Percentiles rank a stretch among this genome's conserved stretches.
These are phyloP conservation scores for Phalaenopsis hybrid DNA, from an alignment of 116 monocot genomes.

Conservation along the genomic window DNA sequence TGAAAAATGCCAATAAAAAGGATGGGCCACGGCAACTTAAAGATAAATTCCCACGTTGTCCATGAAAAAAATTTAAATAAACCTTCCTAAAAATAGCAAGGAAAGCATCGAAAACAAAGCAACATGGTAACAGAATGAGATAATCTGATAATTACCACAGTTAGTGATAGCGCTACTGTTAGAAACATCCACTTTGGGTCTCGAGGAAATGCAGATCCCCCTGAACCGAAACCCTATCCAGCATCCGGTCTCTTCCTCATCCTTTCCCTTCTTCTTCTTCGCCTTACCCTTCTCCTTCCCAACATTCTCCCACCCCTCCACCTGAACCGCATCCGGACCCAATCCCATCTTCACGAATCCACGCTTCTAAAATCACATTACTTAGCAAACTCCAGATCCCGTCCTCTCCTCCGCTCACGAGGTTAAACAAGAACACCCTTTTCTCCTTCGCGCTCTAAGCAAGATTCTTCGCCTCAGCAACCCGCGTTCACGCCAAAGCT, in stretches of 20 bases:
- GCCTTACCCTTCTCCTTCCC: constrained; percentile 33
- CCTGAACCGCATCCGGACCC: constrained; percentile 26
- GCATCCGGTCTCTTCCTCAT: constrained; percentile 41
- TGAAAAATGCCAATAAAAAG: background rate
- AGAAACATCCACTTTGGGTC: constrained; percentile 75
- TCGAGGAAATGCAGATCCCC: constrained; percentile 54
- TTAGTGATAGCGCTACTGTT: constrained; percentile 55
- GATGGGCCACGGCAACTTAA: background rate
- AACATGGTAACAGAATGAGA: background rate
- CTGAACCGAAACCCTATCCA: constrained; percentile 53
- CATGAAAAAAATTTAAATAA: background rate
- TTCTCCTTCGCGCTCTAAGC: background rate
- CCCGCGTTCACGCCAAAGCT: background rate
- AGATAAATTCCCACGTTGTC: background rate
- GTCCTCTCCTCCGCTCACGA: background rate
- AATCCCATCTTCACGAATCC: constrained; percentile 33
- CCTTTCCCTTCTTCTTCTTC: constrained; percentile 12
- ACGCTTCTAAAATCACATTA: background rate
- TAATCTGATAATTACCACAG: constrained; percentile 33
- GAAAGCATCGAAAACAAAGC: background rate
- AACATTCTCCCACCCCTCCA: constrained; percentile 34
- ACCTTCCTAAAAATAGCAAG: background rate
- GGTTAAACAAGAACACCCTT: background rate
- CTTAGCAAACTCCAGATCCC: background rate
- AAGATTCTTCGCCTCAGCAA: background rate